Conservation (phyloP, 768 basidiomycete genomes). For the Ephemerocybe angulata region DNA sequence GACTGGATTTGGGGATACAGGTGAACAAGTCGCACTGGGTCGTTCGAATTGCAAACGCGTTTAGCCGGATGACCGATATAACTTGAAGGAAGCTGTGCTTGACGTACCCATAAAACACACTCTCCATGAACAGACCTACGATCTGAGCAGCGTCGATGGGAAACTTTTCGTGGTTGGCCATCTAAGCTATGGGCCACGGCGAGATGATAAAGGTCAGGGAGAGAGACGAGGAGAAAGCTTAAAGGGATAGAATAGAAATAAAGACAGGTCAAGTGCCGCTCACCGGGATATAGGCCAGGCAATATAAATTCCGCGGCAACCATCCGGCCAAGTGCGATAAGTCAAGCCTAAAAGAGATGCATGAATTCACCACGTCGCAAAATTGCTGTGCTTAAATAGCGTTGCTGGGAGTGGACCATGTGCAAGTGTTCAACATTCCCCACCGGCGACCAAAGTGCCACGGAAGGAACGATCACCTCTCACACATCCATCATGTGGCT, state of each 20-base stretch:
- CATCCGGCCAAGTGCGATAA: not conserved
- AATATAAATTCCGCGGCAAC: not conserved
- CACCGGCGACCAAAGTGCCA: not conserved
- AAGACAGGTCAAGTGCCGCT: not conserved
- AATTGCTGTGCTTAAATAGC: no score
- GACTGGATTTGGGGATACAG: no score
- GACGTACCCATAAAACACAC: conserved; percentile 35
- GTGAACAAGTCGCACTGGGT: no score
- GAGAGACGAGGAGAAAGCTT: not conserved
- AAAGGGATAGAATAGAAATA: not conserved
- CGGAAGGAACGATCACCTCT: not conserved
- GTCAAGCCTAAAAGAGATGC: not conserved
- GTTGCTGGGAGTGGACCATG: not conserved
- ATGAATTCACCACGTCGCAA: no score
- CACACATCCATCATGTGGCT: no score
- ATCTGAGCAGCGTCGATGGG: conserved; percentile 36
- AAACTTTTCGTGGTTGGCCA: conserved; percentile 20
- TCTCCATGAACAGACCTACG: conserved; percentile 39
- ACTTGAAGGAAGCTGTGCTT: no score
- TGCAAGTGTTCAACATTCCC: not conserved
- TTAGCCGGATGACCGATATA: no score
- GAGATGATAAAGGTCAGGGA: not conserved
- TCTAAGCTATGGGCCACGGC: not conserved
- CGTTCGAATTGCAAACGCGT: no score
- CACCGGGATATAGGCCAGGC: not conserved